Base-by-base conservation (phyloP, 2,329 filamentous ascomycete genomes). In the Arthrobotrys pseudoclavata region DNA sequence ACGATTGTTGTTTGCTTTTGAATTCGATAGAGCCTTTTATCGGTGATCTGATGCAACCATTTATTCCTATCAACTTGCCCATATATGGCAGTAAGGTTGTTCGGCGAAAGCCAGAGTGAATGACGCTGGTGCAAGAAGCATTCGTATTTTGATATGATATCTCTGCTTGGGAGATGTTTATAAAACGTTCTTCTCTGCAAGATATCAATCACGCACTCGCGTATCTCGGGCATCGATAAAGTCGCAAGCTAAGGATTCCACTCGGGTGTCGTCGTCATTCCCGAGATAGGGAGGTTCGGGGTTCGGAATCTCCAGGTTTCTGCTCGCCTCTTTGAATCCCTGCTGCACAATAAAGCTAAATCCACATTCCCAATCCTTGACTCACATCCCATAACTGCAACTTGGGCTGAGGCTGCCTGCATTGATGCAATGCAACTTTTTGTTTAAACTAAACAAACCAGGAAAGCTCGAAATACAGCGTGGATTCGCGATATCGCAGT, bases 281-380 rank as follows among this genome's bases (percentile, higher is more conserved):
- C 69, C 69, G 62, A 74, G 69, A 67, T 74, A 74, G 69, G 61
- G 69, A 74, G 53, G 45, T 67, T 66, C 68, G 68, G 68, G 62
- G 40, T 62, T 74, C 69, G 62, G 69, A 57, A 67, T 74, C 69
- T 74, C 62, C 52, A 62, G 31, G 61, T 68, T 74, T 42, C 26
- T 34, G 69, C 69, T 72, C 69, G 60, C 69, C 69, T 72, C 40
- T 66, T 15, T 34, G 15, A 40, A 64, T 66, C 69, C 69, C 69
- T 72, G 69, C 50, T 66, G 60, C 52, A 66, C 60, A 18, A 24
- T 47, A 48, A 47, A 47, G 40, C 60, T 50, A 63, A 47, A 48
- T 34, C 40, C 42, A 63, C 40, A 42, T 42, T 26, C 20, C 34
- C 55, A 63, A 63, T 62, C 53, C 61, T 74, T 67, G 69, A 68